Base-by-base conservation (phyloP, 1,284 basidiomycete genomes). In the Sporisorium graminicola region DNA sequence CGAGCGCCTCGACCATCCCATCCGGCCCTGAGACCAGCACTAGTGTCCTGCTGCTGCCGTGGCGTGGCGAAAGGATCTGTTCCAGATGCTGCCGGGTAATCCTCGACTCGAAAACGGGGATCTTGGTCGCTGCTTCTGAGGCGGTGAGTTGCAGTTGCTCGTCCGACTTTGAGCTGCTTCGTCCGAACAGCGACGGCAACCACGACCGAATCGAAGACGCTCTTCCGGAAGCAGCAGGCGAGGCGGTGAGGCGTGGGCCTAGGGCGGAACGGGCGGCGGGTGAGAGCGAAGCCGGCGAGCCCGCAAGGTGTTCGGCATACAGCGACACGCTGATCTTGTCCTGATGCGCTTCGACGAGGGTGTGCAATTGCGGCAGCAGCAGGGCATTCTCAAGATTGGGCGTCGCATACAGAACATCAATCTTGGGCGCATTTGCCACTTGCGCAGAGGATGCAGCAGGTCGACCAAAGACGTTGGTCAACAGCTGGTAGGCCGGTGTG, bases 401-500 rank as follows among this genome's bases (percentile, higher is more conserved):
- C 14, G 66, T 65, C 9, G 69, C 73, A 50, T 78, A 80, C 18
- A 78, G 53, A 6, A 80, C 58, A 10, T 65, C 67, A n/a, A 80
- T 33, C 29, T 60, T 67, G 9, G 77, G 65, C 47, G 35, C 5
- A 7, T 35, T 18, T 1, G 31, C 12, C 13, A 18, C 20, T 14
- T 14, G 4, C 7, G 35, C 18, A 5, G 3, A 3, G 10, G 33
- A 37, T 0, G 58, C 10, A 14, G 24, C 20, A 2, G 67, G 64
- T 12, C 64, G 46, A 29, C 66, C 72, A 26, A 76, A 66, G 0
- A 76, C 46, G 26, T 69, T 73, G 1, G 68, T 78, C 31, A 79
- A 29, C 22, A 81, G 55, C 61, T 81, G 79, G 35, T 76, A 76
- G 18, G 77, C 77, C 0, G 79, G 78, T 14, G 78, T 81, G 13